phyloP scores from a whole-genome alignment of 2,329 filamentous ascomycete genomes.

The Taxawa tesnikishii region DNA sequence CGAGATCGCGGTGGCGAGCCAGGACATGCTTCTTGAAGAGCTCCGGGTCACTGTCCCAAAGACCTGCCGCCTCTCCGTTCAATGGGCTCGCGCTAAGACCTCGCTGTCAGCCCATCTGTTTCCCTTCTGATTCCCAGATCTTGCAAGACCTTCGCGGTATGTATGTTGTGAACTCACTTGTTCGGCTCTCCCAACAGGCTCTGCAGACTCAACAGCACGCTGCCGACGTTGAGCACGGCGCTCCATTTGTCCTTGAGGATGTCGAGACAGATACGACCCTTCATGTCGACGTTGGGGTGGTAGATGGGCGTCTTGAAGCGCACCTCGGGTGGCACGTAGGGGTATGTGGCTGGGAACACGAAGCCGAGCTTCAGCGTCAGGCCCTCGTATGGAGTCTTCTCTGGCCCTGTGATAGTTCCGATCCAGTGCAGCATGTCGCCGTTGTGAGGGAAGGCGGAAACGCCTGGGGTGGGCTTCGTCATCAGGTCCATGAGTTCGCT shows the following conservation, averaged over 20 bases:
- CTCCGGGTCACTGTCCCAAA: constrained; percentile 81
- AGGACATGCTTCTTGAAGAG: constrained; percentile 75
- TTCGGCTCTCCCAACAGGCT: constrained; percentile 94
- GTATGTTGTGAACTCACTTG: constrained; percentile 55
- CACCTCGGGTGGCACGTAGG: constrained; percentile 80
- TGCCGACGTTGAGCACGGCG: constrained; percentile 92
- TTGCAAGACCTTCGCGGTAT: neutral
- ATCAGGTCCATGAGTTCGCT: constrained; percentile 98
- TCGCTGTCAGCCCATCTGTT: constrained; percentile 6
- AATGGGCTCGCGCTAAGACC: constrained; percentile 67
- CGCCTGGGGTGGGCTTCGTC: constrained; percentile 83
- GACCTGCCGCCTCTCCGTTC: constrained; percentile 88
- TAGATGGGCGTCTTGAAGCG: constrained; percentile 98
- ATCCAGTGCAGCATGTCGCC: constrained; percentile 88
- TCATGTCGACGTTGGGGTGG: constrained; percentile 97
- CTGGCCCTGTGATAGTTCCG: constrained; percentile 83
- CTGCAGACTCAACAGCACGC: constrained; percentile 83
- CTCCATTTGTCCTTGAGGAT: constrained; percentile 99
- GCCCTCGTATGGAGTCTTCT: constrained; percentile 79
- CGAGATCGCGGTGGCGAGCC: constrained; percentile 47
- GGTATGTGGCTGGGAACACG: constrained; percentile 83
- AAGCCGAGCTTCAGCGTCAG: constrained; percentile 89
- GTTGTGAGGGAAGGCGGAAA: constrained; percentile 90
- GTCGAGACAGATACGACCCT: constrained; percentile 89
- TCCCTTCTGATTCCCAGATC: neutral